phyloP scores from a whole-genome alignment of 192 early-diverging fungal species.

The Funneliformis mosseae region DNA sequence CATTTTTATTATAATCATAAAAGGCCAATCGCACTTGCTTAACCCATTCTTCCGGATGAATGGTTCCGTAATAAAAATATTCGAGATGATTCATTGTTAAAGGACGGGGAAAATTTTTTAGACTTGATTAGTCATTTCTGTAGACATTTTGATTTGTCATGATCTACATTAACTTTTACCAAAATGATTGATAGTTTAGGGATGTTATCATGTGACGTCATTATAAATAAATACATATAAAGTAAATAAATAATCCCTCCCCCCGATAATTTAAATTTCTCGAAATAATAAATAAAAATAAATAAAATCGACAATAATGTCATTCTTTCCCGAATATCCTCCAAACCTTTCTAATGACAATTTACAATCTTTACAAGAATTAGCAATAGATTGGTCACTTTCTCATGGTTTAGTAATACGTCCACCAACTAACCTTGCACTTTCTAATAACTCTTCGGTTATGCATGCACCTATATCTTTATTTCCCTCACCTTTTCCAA shows the following conservation, averaged over 20 bases:
- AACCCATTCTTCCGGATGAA: neutral
- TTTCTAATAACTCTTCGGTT: conserved; percentile 46
- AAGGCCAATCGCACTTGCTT: neutral
- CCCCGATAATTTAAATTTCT: too few relatives aligned
- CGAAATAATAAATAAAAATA: too few relatives aligned
- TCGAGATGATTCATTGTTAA: neutral
- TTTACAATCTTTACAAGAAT: conserved; percentile 49
- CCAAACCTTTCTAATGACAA: conserved; percentile 36
- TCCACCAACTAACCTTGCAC: conserved; percentile 49
- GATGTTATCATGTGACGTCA: too few relatives aligned
- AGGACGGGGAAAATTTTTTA: too few relatives aligned
- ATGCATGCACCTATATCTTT: conserved; percentile 86
- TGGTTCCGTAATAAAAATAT: neutral
- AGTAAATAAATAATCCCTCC: too few relatives aligned
- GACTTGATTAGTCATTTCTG: too few relatives aligned
- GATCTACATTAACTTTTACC: too few relatives aligned
- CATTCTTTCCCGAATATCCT: neutral
- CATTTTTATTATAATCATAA: neutral
- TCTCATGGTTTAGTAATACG: conserved; percentile 82
- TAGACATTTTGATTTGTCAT: too few relatives aligned
- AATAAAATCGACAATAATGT: neutral
- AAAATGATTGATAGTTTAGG: too few relatives aligned
- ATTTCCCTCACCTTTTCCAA: conserved; percentile 84
- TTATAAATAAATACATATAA: too few relatives aligned
- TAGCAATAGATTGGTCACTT: conserved; percentile 82